phyloP scores from a whole-genome alignment of 805 yeast species.

The Metschnikowia picachoensis region DNA sequence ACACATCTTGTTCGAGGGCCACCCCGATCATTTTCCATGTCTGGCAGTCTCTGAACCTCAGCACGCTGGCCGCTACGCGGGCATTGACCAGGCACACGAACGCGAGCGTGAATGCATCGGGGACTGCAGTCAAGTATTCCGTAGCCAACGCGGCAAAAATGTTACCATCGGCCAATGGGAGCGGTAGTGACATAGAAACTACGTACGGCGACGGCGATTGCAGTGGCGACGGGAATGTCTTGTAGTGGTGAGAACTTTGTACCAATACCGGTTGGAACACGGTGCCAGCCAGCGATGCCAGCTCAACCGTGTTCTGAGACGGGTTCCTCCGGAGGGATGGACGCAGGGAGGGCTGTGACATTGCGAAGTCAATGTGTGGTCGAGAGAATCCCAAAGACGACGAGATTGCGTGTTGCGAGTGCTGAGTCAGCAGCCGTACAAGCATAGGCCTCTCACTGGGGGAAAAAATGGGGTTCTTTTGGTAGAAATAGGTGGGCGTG shows the following conservation, averaged over 20 bases:
- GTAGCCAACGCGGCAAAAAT: slow-evolving; percentile 47
- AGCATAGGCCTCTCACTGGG: slow-evolving; percentile 13
- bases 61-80: slow-evolving; percentile 48
- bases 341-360: slow-evolving; percentile 11
- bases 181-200: slow-evolving; percentile 40
- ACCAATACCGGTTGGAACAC: slow-evolving; percentile 3
- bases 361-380: slow-evolving; percentile 5
- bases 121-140: slow-evolving; percentile 44
- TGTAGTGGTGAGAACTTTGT: neutral
- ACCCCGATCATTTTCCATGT: slow-evolving; percentile 59
- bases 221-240: neutral
- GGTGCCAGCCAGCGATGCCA: slow-evolving; percentile 17
- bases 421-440: slow-evolving; percentile 12
- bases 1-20: slow-evolving; percentile 36
- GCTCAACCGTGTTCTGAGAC: slow-evolving; percentile 37
- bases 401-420: slow-evolving; percentile 3
- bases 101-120: slow-evolving; percentile 46
- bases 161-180: slow-evolving; percentile 39
- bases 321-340: slow-evolving; percentile 32
- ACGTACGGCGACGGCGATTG: slow-evolving; percentile 18
- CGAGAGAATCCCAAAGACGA: slow-evolving; percentile 4
- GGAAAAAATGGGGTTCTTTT: slow-evolving; percentile 1
- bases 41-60: slow-evolving; percentile 52
- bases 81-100: slow-evolving; percentile 61
- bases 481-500: slow-evolving; percentile 4